Evolutionary conservation across 768 basidiomycete species (phyloP).

Genomic region (Boletus reticuloceps): DNA sequence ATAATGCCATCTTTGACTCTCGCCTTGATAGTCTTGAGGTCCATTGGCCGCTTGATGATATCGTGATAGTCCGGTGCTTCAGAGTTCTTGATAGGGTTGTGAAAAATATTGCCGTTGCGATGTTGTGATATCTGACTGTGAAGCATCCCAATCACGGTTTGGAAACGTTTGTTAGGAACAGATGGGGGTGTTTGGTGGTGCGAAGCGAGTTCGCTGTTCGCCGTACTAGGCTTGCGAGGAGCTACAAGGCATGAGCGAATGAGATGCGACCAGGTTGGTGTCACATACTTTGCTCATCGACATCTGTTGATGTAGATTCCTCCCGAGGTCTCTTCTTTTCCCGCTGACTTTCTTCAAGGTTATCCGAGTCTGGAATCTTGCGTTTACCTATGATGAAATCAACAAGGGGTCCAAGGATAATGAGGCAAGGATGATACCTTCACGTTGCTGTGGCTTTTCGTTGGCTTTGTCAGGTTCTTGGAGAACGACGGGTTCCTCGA

Average conservation of each 20-base stretch:
- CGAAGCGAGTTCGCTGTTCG: constrained; percentile 15
- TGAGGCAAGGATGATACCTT: constrained; percentile 12
- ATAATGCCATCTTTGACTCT: constrained; percentile 83
- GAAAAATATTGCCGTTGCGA: constrained; percentile 86
- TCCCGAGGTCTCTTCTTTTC: constrained; percentile 31
- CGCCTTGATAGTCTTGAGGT: constrained; percentile 89
- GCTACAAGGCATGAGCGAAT: constrained; percentile 11
- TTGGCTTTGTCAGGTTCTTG: constrained; percentile 9
- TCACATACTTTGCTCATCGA: constrained; percentile 45
- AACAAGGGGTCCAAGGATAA: background rate
- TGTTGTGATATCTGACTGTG: constrained; percentile 82
- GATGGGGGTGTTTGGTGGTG: constrained; percentile 21
- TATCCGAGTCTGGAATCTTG: constrained; percentile 23
- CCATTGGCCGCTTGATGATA: constrained; percentile 93
- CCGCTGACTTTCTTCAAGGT: constrained; percentile 19
- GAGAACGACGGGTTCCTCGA: constrained; percentile 9
- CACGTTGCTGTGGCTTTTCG: constrained; percentile 15
- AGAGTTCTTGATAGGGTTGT: constrained; percentile 81
- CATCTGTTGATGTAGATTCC: constrained; percentile 20
- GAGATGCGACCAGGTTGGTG: background rate
- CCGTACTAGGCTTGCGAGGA: constrained; percentile 18
- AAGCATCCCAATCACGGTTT: constrained; percentile 77
- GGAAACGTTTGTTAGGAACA: constrained; percentile 64
- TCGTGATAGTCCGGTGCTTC: constrained; percentile 92
- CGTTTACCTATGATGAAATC: constrained; percentile 23